A percentile compares a stretch with the other conserved stretches of the same genome.
Evolutionary conservation across 768 basidiomycete species (phyloP).

Genomic region (Suillus americanus): DNA sequence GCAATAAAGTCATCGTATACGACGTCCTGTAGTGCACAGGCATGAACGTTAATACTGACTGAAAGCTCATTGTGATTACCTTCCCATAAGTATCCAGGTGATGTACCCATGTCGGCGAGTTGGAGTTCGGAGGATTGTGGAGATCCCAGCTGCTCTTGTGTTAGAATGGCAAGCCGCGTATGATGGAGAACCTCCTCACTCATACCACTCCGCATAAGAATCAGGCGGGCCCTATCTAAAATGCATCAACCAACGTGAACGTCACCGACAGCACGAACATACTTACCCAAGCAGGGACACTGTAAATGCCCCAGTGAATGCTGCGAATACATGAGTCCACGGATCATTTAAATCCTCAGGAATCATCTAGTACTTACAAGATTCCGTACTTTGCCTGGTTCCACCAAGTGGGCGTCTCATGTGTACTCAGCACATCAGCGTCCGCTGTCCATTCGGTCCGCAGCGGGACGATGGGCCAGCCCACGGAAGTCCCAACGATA

Average conservation of each 20-base stretch:
- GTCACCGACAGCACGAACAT: slow-evolving; percentile 14
- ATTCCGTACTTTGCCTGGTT: slow-evolving; percentile 55
- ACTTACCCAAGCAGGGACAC: slow-evolving; percentile 44
- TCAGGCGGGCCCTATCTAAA: slow-evolving; percentile 35
- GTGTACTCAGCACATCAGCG: slow-evolving; percentile 35
- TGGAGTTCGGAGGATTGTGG: slow-evolving; percentile 35
- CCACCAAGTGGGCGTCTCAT: slow-evolving; percentile 60
- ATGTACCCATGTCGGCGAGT: slow-evolving; percentile 45
- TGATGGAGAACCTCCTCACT: slow-evolving; percentile 26
- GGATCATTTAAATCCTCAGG: not conserved
- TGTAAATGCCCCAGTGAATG: slow-evolving; percentile 52
- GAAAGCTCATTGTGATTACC: slow-evolving; percentile 14
- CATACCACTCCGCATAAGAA: slow-evolving; percentile 57
- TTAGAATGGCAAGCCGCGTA: not conserved
- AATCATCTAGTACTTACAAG: slow-evolving; percentile 40
- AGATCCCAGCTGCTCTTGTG: slow-evolving; percentile 35
- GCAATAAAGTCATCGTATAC: slow-evolving; percentile 60
- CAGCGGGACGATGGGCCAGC: slow-evolving; percentile 40
- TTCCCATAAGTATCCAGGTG: slow-evolving; percentile 52
- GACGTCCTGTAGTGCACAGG: slow-evolving; percentile 33
- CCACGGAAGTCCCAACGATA: slow-evolving; percentile 33
- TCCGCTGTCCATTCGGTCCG: slow-evolving; percentile 41
- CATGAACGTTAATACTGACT: not conserved
- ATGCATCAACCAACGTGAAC: slow-evolving; percentile 2
- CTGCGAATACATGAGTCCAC: slow-evolving; percentile 21